Conservation (phyloP, 176 grass and related monocot species). For the Aechmea fasciata region DNA sequence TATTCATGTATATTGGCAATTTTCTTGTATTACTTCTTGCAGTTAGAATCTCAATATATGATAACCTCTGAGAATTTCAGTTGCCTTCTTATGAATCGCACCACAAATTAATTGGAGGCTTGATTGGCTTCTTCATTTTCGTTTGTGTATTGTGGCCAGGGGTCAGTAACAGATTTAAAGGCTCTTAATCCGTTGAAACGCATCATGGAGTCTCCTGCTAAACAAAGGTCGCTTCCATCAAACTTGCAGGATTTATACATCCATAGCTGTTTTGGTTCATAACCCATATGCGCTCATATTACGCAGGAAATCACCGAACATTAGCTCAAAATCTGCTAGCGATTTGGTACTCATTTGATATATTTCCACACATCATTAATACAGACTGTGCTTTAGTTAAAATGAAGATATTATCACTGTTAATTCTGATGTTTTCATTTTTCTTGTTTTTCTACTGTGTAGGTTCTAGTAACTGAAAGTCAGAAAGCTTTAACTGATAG, state of each 20-base stretch:
- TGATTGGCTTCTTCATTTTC: conserved; percentile 14
- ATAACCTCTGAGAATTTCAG: neutral
- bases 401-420: neutral
- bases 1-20: too few species aligned
- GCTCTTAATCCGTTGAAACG: conserved; percentile 30
- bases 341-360: conserved; percentile 28
- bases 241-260: conserved; percentile 10
- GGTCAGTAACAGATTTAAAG: conserved; percentile 34
- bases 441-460: conserved; percentile 25
- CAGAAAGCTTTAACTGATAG: conserved; percentile 30
- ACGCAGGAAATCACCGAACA: conserved; percentile 63
- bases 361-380: neutral
- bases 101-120: conserved; percentile 6
- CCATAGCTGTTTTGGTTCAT: conserved; percentile 19
- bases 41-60: too few species aligned
- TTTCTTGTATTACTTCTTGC: too few species aligned
- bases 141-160: conserved; percentile 32
- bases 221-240: conserved; percentile 31
- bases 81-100: neutral
- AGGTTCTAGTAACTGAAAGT: conserved; percentile 42
- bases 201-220: conserved; percentile 33
- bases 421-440: conserved; percentile 16
- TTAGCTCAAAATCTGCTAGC: conserved; percentile 18
- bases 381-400: neutral
- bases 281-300: conserved; percentile 19